phyloP scores from a whole-genome alignment of 139 green algal species.

The Pycnococcus provasolii region DNA sequence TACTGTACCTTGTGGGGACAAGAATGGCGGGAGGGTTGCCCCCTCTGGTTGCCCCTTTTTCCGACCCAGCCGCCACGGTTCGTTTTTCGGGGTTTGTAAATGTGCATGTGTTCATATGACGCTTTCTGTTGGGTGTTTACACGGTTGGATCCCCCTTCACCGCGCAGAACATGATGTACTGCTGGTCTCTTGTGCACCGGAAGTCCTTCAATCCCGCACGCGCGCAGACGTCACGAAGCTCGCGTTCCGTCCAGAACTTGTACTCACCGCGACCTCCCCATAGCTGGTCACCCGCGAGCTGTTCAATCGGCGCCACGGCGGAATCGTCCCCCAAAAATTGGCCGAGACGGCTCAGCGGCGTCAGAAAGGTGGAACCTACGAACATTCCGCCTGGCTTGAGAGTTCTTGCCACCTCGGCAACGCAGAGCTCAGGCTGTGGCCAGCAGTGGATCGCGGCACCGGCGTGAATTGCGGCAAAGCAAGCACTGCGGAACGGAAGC shows the following conservation, averaged over 20 bases:
- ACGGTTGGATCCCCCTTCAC: slow-evolving; percentile 44
- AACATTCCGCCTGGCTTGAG: slow-evolving; percentile 84
- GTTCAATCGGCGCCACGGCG: slow-evolving; percentile 44
- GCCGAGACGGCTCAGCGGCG: neutral
- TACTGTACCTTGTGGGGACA: too few relatives aligned
- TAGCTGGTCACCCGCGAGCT: slow-evolving; percentile 27
- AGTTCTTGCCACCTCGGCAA: slow-evolving; percentile 82
- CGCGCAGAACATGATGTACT: slow-evolving; percentile 80
- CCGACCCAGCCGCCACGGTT: too few relatives aligned
- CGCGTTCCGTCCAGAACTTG: slow-evolving; percentile 69
- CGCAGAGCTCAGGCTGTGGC: slow-evolving; percentile 56
- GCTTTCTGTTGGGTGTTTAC: neutral
- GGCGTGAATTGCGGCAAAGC: slow-evolving; percentile 78
- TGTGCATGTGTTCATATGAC: too few relatives aligned
- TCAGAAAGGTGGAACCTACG: slow-evolving; percentile 80
- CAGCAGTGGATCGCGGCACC: slow-evolving; percentile 95
- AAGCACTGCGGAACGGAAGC: slow-evolving; percentile 73
- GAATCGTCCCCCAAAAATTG: slow-evolving; percentile 55
- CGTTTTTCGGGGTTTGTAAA: too few relatives aligned
- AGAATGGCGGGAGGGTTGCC: too few relatives aligned
- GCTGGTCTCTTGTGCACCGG: slow-evolving; percentile 35
- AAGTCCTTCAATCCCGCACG: slow-evolving; percentile 54
- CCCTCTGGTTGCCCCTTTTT: too few relatives aligned
- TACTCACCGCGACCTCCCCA: slow-evolving; percentile 26
- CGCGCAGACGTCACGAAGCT: slow-evolving; percentile 61